Evolutionary conservation across 805 yeast species (phyloP).

Genomic region (Candida hungchunana): DNA sequence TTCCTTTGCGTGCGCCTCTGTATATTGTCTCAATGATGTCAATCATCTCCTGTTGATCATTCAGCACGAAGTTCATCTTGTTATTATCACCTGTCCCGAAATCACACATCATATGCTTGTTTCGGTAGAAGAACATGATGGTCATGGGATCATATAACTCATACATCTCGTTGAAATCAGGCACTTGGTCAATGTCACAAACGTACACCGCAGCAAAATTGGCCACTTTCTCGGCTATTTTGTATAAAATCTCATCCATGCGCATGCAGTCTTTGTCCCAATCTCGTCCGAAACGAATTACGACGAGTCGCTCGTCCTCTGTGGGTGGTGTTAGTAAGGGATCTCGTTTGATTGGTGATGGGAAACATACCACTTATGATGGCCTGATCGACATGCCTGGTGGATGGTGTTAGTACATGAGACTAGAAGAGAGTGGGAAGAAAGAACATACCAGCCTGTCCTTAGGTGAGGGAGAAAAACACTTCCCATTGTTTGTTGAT

Average conservation of each 20-base stretch:
- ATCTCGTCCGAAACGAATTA: constrained; percentile 85
- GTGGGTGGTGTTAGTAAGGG: constrained; percentile 3
- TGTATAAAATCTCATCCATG: constrained; percentile 83
- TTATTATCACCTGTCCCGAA: constrained; percentile 98
- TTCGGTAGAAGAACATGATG: constrained; percentile 88
- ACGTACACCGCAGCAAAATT: constrained; percentile 86
- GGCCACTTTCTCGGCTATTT: constrained; percentile 75
- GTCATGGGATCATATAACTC: constrained; percentile 88
- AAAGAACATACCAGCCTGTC: constrained; percentile 47
- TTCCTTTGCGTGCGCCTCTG: constrained; percentile 88
- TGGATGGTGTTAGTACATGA: constrained; percentile 3
- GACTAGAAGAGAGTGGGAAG: background rate
- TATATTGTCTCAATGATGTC: constrained; percentile 88
- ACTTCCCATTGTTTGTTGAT: constrained; percentile 54
- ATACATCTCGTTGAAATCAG: constrained; percentile 87
- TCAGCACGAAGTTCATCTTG: constrained; percentile 77
- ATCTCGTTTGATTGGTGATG: too few species aligned
- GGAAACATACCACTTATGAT: constrained; percentile 44
- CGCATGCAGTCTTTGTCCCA: constrained; percentile 74
- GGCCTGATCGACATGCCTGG: constrained; percentile 93
- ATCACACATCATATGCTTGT: constrained; percentile 97
- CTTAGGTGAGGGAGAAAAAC: constrained; percentile 75
- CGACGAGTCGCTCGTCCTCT: constrained; percentile 85
- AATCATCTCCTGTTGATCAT: constrained; percentile 82
- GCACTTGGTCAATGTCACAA: constrained; percentile 85